Conservation (phyloP, 2,329 filamentous ascomycete species). For the Fusarium praegraminearum region DNA sequence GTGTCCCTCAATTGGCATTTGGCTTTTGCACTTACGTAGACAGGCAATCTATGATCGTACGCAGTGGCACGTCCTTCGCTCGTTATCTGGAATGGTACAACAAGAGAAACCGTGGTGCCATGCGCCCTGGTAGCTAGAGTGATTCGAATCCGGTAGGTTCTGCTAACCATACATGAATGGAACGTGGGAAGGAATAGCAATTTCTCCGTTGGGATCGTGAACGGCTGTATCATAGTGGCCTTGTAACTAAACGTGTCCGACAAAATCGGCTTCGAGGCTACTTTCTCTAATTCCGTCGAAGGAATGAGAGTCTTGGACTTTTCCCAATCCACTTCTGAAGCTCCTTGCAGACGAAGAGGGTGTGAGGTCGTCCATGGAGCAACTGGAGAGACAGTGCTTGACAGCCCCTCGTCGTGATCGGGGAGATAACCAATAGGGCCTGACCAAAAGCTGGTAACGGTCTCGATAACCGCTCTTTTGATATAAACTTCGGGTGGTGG, state of each 20-base stretch:
- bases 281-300: not conserved
- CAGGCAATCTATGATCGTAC: not conserved
- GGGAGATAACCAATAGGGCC: not conserved
- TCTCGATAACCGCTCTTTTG: not conserved
- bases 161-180: conserved; percentile 13
- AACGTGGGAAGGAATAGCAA: conserved; percentile 3
- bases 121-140: not conserved
- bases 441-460: conserved; percentile 1
- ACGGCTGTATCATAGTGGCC: not conserved
- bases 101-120: not conserved
- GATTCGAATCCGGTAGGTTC: conserved; percentile 1
- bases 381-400: not conserved
- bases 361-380: conserved; percentile 4
- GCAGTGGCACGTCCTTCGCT: not conserved
- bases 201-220: not conserved
- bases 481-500: not conserved
- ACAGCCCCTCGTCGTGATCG: not conserved
- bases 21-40: not conserved
- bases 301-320: rapidly evolving
- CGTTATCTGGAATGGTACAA: conserved; percentile 7
- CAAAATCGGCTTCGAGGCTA: not conserved
- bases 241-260: not conserved
- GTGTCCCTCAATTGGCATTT: rapidly evolving
- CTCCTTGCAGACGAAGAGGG: not conserved
- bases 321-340: not conserved